Evolutionary conservation across 257 asterid genomes (phyloP).

Genomic region (Asclepias syriaca): DNA sequence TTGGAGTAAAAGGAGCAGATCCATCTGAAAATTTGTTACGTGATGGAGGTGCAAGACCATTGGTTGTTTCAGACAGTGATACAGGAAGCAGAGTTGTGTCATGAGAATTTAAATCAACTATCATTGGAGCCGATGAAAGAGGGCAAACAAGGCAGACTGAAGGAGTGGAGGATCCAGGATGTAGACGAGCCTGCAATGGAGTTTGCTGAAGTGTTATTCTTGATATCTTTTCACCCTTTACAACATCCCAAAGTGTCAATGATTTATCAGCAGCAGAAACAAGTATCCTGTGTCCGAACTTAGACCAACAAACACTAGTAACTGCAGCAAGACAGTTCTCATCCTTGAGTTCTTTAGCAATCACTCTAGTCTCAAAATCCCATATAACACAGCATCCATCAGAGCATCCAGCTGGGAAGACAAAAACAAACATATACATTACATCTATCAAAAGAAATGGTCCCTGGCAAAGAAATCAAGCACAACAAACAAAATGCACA

Average conservation of each 20-base stretch:
- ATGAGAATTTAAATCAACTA: conserved; percentile 53
- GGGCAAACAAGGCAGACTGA: conserved; percentile 82
- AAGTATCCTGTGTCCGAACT: conserved; percentile 71
- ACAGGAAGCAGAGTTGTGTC: conserved; percentile 61
- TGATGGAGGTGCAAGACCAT: conserved; percentile 41
- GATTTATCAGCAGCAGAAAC: conserved; percentile 87
- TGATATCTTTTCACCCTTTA: conserved; percentile 68
- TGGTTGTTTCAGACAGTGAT: conserved; percentile 45
- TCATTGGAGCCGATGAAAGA: conserved; percentile 84
- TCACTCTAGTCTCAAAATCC: conserved; percentile 92
- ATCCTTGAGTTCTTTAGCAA: conserved; percentile 65
- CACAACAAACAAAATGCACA: no score
- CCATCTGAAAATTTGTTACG: conserved; percentile 76
- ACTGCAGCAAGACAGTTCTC: conserved; percentile 65
- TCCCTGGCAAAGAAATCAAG: not conserved
- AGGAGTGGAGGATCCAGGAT: conserved; percentile 77
- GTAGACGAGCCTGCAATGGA: conserved; percentile 73
- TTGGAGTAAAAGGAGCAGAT: conserved; percentile 74
- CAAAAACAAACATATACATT: not conserved
- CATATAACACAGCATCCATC: conserved; percentile 86
- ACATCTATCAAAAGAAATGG: not conserved
- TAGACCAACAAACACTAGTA: conserved; percentile 90
- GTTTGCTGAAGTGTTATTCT: conserved; percentile 59
- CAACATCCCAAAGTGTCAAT: conserved; percentile 83
- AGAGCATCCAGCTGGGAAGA: conserved; percentile 74